phyloP scores from a whole-genome alignment of 345 rosid species.

The Ceriops decandra region DNA sequence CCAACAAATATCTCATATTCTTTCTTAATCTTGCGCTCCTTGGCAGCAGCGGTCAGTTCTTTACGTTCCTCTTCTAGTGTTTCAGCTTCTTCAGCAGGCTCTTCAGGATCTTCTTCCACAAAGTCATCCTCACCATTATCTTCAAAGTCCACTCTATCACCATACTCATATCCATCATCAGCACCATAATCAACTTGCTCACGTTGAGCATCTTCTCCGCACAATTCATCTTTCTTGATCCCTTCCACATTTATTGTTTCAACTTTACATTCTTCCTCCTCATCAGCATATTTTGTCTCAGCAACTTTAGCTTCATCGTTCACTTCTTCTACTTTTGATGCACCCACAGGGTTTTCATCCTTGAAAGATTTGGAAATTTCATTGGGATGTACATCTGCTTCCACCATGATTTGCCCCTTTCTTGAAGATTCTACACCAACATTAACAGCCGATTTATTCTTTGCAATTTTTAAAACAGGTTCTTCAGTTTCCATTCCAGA shows the following conservation, averaged over 20 bases:
- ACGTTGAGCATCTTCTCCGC: constrained; percentile 21
- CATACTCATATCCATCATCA: constrained; percentile 50
- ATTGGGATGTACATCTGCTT: constrained; percentile 7
- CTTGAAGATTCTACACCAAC: constrained; percentile 14
- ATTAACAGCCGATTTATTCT: constrained; percentile 4
- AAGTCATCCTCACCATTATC: constrained; percentile 51
- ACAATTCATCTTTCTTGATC: constrained; percentile 17
- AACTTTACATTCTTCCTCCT: constrained; percentile 14
- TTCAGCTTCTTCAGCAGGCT: constrained; percentile 35
- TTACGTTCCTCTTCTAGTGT: constrained; percentile 46
- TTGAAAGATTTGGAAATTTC: constrained; percentile 11
- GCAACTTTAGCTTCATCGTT: not conserved
- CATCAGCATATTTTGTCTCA: constrained; percentile 11
- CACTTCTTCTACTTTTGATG: constrained; percentile 7
- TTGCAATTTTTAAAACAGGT: not conserved
- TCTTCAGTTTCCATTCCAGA: constrained; percentile 8
- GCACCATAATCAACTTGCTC: constrained; percentile 30
- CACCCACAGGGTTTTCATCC: constrained; percentile 2
- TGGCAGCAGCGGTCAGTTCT: constrained; percentile 45
- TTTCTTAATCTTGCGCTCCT: constrained; percentile 50
- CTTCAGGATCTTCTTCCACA: constrained; percentile 44
- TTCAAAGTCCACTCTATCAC: constrained; percentile 51
- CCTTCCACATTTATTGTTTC: constrained; percentile 15
- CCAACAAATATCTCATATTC: constrained; percentile 60
- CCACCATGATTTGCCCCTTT: constrained; percentile 10